Percentiles rank a stretch among this genome's conserved stretches.
These are phyloP conservation scores for Alternaria rosae DNA, from an alignment of 2,329 filamentous ascomycete species.

Conservation along the genomic window DNA sequence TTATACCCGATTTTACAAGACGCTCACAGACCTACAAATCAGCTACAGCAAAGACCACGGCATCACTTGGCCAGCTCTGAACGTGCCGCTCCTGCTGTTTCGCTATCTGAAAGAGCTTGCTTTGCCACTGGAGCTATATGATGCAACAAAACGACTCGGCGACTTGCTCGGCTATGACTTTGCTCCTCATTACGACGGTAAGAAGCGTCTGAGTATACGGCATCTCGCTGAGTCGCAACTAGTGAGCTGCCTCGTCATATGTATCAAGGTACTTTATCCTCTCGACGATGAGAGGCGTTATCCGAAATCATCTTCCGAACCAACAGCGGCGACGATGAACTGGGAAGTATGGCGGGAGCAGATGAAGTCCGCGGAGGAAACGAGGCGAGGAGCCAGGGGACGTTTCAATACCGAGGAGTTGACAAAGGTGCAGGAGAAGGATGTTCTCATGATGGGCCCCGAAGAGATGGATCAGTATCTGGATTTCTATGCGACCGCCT, in stretches of 20 bases:
- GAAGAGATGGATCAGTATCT: slow-evolving; percentile 76
- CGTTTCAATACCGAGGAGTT: slow-evolving; percentile 51
- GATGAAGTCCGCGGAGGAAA: slow-evolving; percentile 11
- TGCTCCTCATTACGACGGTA: slow-evolving; percentile 58
- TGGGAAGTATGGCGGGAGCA: slow-evolving; percentile 72
- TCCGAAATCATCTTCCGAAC: slow-evolving; percentile 61
- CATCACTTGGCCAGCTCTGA: slow-evolving; percentile 76
- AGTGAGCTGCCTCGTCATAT: slow-evolving; percentile 73
- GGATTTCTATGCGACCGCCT: slow-evolving; percentile 75
- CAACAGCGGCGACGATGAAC: slow-evolving; percentile 67
- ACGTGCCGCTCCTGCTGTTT: slow-evolving; percentile 71
- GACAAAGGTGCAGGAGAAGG: slow-evolving; percentile 65
- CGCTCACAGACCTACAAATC: slow-evolving; percentile 67
- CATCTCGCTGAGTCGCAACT: slow-evolving; percentile 74
- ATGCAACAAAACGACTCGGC: slow-evolving; percentile 65
- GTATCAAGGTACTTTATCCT: slow-evolving; percentile 81
- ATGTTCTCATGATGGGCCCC: slow-evolving; percentile 68
- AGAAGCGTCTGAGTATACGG: slow-evolving; percentile 33
- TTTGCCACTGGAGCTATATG: slow-evolving; percentile 75
- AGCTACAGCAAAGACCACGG: slow-evolving; percentile 73
- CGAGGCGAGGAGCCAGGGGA: slow-evolving; percentile 8
- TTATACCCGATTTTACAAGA: slow-evolving; percentile 68
- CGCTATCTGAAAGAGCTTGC: slow-evolving; percentile 74
- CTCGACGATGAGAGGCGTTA: slow-evolving; percentile 67
- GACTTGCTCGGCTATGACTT: slow-evolving; percentile 63